phyloP scores from a whole-genome alignment of 345 rosid species.

The Heritiera littoralis region DNA sequence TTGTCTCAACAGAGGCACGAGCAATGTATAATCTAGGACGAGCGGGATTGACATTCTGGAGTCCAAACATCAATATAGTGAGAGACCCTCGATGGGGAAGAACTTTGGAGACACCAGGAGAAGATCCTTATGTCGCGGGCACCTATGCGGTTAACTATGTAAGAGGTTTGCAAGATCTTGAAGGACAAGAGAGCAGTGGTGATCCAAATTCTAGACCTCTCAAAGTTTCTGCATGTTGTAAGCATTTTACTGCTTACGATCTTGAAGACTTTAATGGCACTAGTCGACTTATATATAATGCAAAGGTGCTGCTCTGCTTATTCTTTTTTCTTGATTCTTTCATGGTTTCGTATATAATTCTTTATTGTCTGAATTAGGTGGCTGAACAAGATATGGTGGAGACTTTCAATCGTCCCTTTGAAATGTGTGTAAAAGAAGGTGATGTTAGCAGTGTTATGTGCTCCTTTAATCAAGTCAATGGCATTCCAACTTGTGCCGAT shows the following conservation, averaged over 20 bases:
- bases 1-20: conserved; percentile 29
- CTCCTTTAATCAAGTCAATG: conserved; percentile 55
- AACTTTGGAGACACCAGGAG: conserved; percentile 35
- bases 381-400: conserved; percentile 52
- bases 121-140: background rate
- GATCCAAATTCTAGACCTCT: conserved; percentile 3
- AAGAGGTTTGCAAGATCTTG: background rate
- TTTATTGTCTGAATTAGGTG: conserved; percentile 36
- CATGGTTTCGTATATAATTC: no score
- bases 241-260: background rate
- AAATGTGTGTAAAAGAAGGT: conserved; percentile 48
- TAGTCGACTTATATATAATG: background rate
- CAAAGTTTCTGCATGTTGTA: background rate
- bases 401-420: conserved; percentile 50
- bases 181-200: background rate
- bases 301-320: background rate
- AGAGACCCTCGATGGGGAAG: conserved; percentile 42
- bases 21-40: conserved; percentile 28
- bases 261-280: background rate
- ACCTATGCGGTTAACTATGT: background rate
- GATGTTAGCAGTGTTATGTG: conserved; percentile 52
- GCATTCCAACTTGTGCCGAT: conserved; percentile 57
- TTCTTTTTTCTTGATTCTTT: no score
- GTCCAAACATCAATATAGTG: conserved; percentile 31
- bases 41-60: conserved; percentile 32